Percentiles rank a stretch among this genome's conserved stretches.
These are phyloP conservation scores for Fusarium marasasianum DNA, from an alignment of 2,329 filamentous ascomycete genomes.

Conservation along the genomic window DNA sequence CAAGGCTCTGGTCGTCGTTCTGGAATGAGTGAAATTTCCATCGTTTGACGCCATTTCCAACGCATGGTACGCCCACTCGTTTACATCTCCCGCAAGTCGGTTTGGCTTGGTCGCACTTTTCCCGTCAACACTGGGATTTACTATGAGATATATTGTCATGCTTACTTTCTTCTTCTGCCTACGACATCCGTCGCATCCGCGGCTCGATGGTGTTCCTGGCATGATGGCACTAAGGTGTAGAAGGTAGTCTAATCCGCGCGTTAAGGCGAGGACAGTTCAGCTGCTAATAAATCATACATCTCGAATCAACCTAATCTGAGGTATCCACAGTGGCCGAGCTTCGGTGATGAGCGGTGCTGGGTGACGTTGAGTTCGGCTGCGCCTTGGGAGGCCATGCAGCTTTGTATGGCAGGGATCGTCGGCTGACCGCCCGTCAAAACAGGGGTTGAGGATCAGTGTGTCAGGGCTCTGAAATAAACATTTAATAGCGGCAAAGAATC, in stretches of 20 bases:
- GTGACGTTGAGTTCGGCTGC: background rate
- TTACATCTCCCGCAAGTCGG: slow-evolving; percentile 33
- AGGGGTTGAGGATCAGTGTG: background rate
- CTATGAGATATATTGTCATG: background rate
- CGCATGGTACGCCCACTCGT: slow-evolving; percentile 22
- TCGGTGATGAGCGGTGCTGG: background rate
- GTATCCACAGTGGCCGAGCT: background rate
- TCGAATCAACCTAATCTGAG: background rate
- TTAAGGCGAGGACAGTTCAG: background rate
- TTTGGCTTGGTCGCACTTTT: slow-evolving; percentile 25
- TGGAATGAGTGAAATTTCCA: slow-evolving; percentile 27
- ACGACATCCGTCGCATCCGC: slow-evolving; percentile 27
- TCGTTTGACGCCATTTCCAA: slow-evolving; percentile 34
- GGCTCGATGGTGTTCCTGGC: slow-evolving; percentile 29
- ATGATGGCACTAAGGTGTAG: background rate
- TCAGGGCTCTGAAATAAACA: background rate
- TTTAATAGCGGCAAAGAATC: background rate
- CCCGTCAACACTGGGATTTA: background rate
- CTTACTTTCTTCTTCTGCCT: slow-evolving; percentile 35
- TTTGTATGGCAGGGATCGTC: background rate
- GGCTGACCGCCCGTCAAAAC: background rate
- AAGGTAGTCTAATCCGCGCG: background rate
- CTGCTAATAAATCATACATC: background rate
- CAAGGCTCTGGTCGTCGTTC: background rate
- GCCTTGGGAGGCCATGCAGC: background rate